Evolutionary conservation across 192 early-diverging fungal genomes (phyloP).

Genomic region (Mortierella antarctica): DNA sequence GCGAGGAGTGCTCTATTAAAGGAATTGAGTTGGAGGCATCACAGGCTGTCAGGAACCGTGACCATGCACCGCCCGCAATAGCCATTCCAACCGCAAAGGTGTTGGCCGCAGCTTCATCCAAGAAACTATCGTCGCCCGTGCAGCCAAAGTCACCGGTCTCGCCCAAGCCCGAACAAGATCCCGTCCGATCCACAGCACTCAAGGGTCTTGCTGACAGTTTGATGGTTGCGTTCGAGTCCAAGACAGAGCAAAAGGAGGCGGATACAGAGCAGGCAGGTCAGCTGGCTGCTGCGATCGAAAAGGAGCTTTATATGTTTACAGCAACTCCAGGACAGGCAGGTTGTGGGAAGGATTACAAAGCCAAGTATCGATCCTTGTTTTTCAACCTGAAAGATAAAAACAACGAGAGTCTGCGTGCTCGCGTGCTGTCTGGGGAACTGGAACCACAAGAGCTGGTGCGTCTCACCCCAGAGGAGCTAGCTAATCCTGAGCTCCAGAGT

Average conservation of each 20-base stretch:
- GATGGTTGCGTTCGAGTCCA: slow-evolving; percentile 33
- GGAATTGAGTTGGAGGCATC: slow-evolving; percentile 52
- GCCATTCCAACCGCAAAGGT: slow-evolving; percentile 15
- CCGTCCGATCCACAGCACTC: slow-evolving; percentile 58
- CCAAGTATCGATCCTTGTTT: slow-evolving; percentile 80
- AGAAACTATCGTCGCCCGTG: slow-evolving; percentile 17
- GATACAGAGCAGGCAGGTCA: slow-evolving; percentile 44
- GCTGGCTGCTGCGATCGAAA: slow-evolving; percentile 59
- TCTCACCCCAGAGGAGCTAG: slow-evolving; percentile 92
- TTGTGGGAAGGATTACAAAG: slow-evolving; percentile 76
- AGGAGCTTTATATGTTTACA: slow-evolving; percentile 59
- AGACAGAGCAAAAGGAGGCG: slow-evolving; percentile 2
- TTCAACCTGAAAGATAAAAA: slow-evolving; percentile 85
- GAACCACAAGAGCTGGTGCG: slow-evolving; percentile 72
- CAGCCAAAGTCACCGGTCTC: slow-evolving; percentile 21
- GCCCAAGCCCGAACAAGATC: slow-evolving; percentile 53
- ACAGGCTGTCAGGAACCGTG: slow-evolving; percentile 41
- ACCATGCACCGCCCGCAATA: slow-evolving; percentile 2
- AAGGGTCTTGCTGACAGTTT: slow-evolving; percentile 57
- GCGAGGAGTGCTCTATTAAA: slow-evolving; percentile 57
- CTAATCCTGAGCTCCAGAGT: slow-evolving; percentile 77
- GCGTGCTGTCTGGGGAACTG: slow-evolving; percentile 74
- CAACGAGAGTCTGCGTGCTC: slow-evolving; percentile 75
- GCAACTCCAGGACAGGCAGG: slow-evolving; percentile 56
- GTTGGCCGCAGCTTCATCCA: neutral